phyloP scores from a whole-genome alignment of 1,139 yeast species.

The Cylindricascospora bacillispora region DNA sequence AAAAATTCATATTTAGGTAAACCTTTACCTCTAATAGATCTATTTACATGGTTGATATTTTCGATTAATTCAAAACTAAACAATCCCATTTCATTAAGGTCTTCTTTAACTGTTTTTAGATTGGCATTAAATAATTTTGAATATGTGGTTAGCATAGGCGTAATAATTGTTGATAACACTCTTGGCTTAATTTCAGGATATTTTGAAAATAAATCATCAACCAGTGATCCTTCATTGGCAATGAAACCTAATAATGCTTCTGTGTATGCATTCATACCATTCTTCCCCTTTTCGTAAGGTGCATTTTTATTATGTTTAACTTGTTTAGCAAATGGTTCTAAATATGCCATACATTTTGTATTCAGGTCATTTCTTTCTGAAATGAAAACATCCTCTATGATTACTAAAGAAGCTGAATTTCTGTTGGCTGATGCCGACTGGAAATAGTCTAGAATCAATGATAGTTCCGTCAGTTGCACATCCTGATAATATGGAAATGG shows the following conservation, averaged over 20 bases:
- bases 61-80: conserved; percentile 37
- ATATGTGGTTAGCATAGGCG: conserved; percentile 28
- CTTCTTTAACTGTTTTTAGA: conserved; percentile 26
- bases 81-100: conserved; percentile 30
- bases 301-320: conserved; percentile 29
- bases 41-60: conserved; percentile 21
- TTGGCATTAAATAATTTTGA: conserved; percentile 26
- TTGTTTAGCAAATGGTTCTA: conserved; percentile 37
- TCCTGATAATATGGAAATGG: conserved; percentile 31
- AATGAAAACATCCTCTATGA: conserved; percentile 33
- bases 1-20: conserved; percentile 11
- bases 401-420: too few relatives aligned
- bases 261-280: conserved; percentile 45
- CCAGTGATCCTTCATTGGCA: conserved; percentile 35
- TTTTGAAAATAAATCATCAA: conserved; percentile 30
- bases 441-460: conserved; percentile 36
- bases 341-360: conserved; percentile 29
- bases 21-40: conserved; percentile 18
- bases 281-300: conserved; percentile 51
- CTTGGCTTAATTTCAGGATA: conserved; percentile 27
- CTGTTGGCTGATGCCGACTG: conserved; percentile 26
- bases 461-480: conserved; percentile 30
- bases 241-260: conserved; percentile 40
- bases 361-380: conserved; percentile 38
- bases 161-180: conserved; percentile 32